Percentiles rank a stretch among this genome's conserved stretches.
Conservation (phyloP, 139 green algal species). For the Auxenochlorella protothecoides region DNA sequence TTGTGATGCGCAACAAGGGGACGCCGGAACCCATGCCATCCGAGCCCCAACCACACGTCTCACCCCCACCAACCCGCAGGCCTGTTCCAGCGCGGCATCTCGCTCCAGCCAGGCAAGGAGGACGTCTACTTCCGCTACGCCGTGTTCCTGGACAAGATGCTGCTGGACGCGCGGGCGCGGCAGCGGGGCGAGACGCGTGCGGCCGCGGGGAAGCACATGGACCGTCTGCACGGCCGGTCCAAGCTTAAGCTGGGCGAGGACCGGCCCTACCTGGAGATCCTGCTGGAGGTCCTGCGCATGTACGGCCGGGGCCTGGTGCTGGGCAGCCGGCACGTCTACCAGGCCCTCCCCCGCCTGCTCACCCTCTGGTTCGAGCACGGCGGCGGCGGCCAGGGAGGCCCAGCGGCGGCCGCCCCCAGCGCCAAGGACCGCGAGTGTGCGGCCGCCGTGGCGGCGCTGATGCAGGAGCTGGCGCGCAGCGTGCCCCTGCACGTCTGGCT, state of each 20-base stretch:
- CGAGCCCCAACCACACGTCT: too few species aligned
- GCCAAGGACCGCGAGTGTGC: not conserved
- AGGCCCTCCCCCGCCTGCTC: slow-evolving; percentile 82
- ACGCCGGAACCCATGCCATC: too few species aligned
- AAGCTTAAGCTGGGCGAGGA: slow-evolving; percentile 43
- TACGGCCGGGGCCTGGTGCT: slow-evolving; percentile 58
- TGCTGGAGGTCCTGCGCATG: slow-evolving; percentile 48
- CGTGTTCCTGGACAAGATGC: slow-evolving; percentile 75
- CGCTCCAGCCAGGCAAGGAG: slow-evolving; percentile 55
- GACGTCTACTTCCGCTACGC: slow-evolving; percentile 75
- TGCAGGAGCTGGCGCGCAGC: slow-evolving; percentile 26
- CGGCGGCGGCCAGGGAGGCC: slow-evolving; percentile 6
- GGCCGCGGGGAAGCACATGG: slow-evolving; percentile 2
- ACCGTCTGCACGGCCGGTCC: slow-evolving; percentile 33
- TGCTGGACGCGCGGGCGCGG: slow-evolving; percentile 39
- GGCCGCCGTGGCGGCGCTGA: slow-evolving; percentile 8
- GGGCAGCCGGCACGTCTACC: slow-evolving; percentile 59
- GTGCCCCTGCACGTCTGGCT: slow-evolving; percentile 77
- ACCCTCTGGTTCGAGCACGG: slow-evolving; percentile 93
- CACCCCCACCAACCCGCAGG: not conserved
- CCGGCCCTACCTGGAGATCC: slow-evolving; percentile 43
- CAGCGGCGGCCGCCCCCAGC: not conserved
- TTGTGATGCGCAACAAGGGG: too few species aligned
- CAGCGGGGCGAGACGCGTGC: not conserved
- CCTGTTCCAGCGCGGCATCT: slow-evolving; percentile 57